These are phyloP conservation scores for Vicia faba DNA, from an alignment of 306 rosid species.

Conservation along the genomic window DNA sequence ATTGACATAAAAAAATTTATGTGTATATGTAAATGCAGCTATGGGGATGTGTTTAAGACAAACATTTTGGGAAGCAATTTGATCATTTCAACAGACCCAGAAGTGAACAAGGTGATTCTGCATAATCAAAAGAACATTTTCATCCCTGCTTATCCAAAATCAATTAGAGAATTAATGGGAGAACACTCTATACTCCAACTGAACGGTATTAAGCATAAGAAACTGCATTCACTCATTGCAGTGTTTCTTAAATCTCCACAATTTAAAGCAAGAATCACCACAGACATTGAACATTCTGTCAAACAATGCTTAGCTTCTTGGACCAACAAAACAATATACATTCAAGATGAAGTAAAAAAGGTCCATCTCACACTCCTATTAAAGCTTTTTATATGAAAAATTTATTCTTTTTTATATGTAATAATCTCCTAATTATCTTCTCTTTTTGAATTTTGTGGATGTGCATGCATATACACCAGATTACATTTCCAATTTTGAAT, in stretches of 20 bases:
- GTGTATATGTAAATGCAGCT: constrained; percentile 43
- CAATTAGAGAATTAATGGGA: constrained; percentile 75
- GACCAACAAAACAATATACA: constrained; percentile 48
- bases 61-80: constrained; percentile 75
- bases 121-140: constrained; percentile 74
- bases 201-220: constrained; percentile 65
- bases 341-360: constrained; percentile 79
- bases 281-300: constrained; percentile 59
- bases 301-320: constrained; percentile 59
- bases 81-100: constrained; percentile 82
- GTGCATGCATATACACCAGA: constrained; percentile 40
- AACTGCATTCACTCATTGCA: constrained; percentile 68
- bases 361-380: constrained; percentile 34
- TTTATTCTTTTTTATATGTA: neutral
- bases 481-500: constrained; percentile 70
- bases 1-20: too few species aligned
- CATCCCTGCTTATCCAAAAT: constrained; percentile 93
- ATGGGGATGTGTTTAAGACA: constrained; percentile 85
- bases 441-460: neutral
- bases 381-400: too few species aligned
- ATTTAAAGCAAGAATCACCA: constrained; percentile 68
- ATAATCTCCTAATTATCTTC: neutral
- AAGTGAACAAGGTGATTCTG: constrained; percentile 72
- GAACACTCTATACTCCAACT: constrained; percentile 67
- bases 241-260: constrained; percentile 70